Percentiles rank a stretch among this genome's conserved stretches.
These are phyloP conservation scores for Trichoderma afroharzianum DNA, from an alignment of 2,329 filamentous ascomycete genomes.

Conservation along the genomic window DNA sequence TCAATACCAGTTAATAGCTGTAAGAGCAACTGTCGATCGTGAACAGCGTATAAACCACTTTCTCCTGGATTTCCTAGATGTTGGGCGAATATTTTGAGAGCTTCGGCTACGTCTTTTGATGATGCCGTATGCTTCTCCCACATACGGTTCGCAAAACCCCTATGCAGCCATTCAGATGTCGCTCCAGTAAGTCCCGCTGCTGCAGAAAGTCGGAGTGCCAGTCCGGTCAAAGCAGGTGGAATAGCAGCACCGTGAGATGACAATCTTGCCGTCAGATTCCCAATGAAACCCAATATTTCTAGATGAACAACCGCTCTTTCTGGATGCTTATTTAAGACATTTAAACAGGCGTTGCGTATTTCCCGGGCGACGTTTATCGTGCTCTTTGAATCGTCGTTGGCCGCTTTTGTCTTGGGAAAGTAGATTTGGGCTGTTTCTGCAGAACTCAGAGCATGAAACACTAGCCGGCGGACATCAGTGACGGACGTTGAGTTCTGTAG, in stretches of 20 bases:
- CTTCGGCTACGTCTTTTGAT: conserved; percentile 23
- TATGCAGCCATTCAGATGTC: conserved; percentile 26
- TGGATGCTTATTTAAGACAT: conserved; percentile 19
- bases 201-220: conserved; percentile 32
- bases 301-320: conserved; percentile 8
- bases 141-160: conserved; percentile 20
- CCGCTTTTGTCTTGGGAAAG: background rate
- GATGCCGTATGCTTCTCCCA: conserved; percentile 19
- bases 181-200: conserved; percentile 24
- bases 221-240: conserved; percentile 27
- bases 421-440: conserved; percentile 24
- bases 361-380: conserved; percentile 20
- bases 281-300: conserved; percentile 36
- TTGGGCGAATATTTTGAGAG: conserved; percentile 21
- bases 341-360: conserved; percentile 26
- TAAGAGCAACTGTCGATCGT: conserved; percentile 27
- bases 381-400: background rate
- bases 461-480: conserved; percentile 29
- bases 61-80: background rate
- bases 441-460: conserved; percentile 28
- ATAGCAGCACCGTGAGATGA: conserved; percentile 24
- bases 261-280: conserved; percentile 38
- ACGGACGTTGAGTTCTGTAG: conserved; percentile 27
- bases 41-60: background rate
- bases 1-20: conserved; percentile 29